Conservation (phyloP, 2,329 filamentous ascomycete genomes). For the Calonectria pteridis region DNA sequence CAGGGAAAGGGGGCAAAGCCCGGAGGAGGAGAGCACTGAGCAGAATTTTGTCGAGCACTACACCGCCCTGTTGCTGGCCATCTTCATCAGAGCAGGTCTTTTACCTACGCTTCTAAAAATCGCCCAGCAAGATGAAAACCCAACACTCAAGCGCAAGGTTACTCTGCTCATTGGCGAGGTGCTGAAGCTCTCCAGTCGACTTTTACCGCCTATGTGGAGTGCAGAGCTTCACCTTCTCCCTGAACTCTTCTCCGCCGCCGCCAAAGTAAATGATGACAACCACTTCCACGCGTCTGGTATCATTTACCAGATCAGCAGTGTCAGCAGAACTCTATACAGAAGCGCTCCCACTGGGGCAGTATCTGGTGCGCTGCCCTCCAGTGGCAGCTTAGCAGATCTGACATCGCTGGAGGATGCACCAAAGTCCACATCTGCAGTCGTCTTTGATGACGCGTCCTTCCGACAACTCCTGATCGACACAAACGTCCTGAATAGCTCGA, state of each 20-base stretch:
- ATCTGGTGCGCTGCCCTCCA: conserved; percentile 55
- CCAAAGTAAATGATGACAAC: conserved; percentile 77
- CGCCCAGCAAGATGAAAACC: conserved; percentile 76
- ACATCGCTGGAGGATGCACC: conserved; percentile 68
- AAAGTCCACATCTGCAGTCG: conserved; percentile 60
- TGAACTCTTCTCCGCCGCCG: conserved; percentile 82
- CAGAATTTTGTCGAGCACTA: conserved; percentile 95
- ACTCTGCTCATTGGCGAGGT: conserved; percentile 93
- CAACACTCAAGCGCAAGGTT: conserved; percentile 84
- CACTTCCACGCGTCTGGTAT: conserved; percentile 88
- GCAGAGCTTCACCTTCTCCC: conserved; percentile 88
- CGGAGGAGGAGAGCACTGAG: conserved; percentile 76
- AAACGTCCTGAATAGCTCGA: conserved; percentile 88
- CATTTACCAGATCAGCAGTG: conserved; percentile 97
- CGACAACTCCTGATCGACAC: conserved; percentile 79
- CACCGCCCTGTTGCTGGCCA: conserved; percentile 86
- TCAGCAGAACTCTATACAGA: conserved; percentile 91
- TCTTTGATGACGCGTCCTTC: conserved; percentile 72
- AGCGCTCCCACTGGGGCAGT: conserved; percentile 68
- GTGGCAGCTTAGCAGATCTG: conserved; percentile 62
- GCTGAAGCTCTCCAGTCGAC: conserved; percentile 86
- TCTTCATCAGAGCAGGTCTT: conserved; percentile 86
- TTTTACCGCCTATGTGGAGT: conserved; percentile 86
- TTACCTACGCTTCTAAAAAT: conserved; percentile 72
- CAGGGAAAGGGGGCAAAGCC: conserved; percentile 62